Evolutionary conservation across 257 asterid species (phyloP), one percentile per base, ranked within the genome.

Genomic region (Hygrophila difformis): DNA sequence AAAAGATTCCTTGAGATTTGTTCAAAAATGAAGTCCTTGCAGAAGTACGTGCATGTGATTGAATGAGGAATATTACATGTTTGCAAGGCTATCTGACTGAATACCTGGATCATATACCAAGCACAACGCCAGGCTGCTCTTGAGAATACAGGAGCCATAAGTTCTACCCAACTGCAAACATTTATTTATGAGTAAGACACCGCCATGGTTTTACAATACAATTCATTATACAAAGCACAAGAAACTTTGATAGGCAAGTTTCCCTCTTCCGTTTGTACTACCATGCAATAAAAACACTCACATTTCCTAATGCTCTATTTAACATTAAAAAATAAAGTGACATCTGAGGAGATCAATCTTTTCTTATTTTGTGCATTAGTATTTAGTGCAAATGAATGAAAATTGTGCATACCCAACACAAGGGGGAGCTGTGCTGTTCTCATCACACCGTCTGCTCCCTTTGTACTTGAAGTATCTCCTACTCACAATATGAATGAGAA

Each of bases 341-440:
- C 7, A 7, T 2, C 29, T 24, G 29, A 7, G 29, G 29, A 24
- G 29, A 7, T 24, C 29, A 24, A 2, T 24, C 29, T 24, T 7
- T n/a, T n/a, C n/a, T n/a, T n/a, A n/a, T 24, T 24, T 24, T 24
- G 29, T 24, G 29, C 12, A 19, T 39, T 26, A 28, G 40, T 38
- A 49, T 10, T 34, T 19, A 12, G 51, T 29, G 28, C 31, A 39
- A 55, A 49, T 13, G 16, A 38, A 35, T 6, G 38, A 39, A 12
- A 54, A 24, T 29, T 40, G 28, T 49, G 43, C 61, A 70, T 78
- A 91, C 99, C 99, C 99, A 1, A 69, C 88, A 61, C 99, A 91
- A 29, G 99, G 99, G 37, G 99, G 99, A 58, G 77, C 58, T 2
- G 81, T 86, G 53, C 82, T 83, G 71, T 76, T 83, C 23, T 34